Evolutionary conservation across 164 flowering plant species (phyloP).

Genomic region (Magnolia officinalis): DNA sequence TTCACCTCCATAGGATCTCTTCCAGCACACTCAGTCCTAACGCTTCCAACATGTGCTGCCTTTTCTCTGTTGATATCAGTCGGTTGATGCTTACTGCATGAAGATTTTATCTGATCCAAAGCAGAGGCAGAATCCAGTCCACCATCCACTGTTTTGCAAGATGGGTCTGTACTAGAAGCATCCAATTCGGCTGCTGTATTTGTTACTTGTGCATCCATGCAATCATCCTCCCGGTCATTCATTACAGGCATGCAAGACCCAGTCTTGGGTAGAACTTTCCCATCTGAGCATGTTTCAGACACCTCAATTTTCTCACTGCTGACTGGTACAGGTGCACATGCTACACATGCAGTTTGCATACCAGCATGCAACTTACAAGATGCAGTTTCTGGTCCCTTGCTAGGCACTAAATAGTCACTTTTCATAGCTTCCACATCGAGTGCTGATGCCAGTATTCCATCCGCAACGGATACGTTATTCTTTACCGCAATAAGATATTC

Average conservation of each 20-base stretch:
- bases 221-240: slow-evolving; percentile 19
- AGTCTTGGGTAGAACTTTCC: not conserved
- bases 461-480: slow-evolving; percentile 18
- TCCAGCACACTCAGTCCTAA: slow-evolving; percentile 14
- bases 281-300: not conserved
- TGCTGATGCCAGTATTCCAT: slow-evolving; percentile 17
- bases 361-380: slow-evolving; percentile 11
- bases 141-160: slow-evolving; percentile 21
- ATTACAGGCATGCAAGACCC: not conserved
- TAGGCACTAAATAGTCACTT: slow-evolving; percentile 12
- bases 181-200: slow-evolving; percentile 16
- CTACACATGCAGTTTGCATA: not conserved
- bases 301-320: not conserved
- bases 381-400: slow-evolving; percentile 20
- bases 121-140: slow-evolving; percentile 14
- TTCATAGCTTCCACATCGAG: slow-evolving; percentile 16
- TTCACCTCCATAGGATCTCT: slow-evolving; percentile 16
- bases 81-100: not conserved
- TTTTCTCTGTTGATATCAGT: not conserved
- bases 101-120: slow-evolving; percentile 17
- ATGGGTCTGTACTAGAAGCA: slow-evolving; percentile 18
- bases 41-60: not conserved
- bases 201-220: slow-evolving; percentile 19
- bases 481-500: slow-evolving; percentile 29
- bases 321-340: not conserved